Base-by-base conservation (phyloP, 495 filamentous ascomycete species). In the Xylaria curta region DNA sequence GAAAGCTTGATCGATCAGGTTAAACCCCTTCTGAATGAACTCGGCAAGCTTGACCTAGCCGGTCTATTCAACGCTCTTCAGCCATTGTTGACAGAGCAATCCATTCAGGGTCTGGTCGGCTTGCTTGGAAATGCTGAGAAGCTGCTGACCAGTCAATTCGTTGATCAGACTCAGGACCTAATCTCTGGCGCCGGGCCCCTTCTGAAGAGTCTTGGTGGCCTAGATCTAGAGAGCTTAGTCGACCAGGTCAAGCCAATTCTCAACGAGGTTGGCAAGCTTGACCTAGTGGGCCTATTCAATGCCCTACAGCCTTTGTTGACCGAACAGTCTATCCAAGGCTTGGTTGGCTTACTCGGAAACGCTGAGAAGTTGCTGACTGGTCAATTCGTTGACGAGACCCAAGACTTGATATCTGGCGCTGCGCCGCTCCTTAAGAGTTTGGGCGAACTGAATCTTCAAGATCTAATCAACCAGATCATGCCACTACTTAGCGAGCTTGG, bases 151-250 rank as follows among this genome's bases (percentile, higher is more conserved):
- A 24, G 46, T n/a, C 13, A 66, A 75, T 21, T 79, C 77, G n/a
- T 82, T 77, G 17, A 78, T 76, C 64, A 77, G 82, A 36, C 86
- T 24, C 79, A 82, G 81, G 66, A 80, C 26, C 83, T 87, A 54
- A 74, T 87, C 9, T 70, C 63, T n/a, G 82, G 83, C 46, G 80
- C 81, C 21, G 75, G 79, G 59, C 72, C 78, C 15, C 78, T 87
- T 2, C 73, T 87, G n/a, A 82, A 81, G 28, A 75, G 73, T 38
- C 78, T 86, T 46, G 83, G 85, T 51, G 81, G 86, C 72, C 85
- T 85, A 8, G 77, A 82, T 40, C 71, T 81, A n/a, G 72, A 66
- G 8, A 73, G 74, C 12, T 54, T 77, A 4, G 51, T 78, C 17
- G 64, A 72, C 12, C 47, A 75, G 40, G 65, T 78, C 63, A 63